Evolutionary conservation across 2,329 filamentous ascomycete species (phyloP).

Genomic region (Phaeosphaeriaceae sp.): DNA sequence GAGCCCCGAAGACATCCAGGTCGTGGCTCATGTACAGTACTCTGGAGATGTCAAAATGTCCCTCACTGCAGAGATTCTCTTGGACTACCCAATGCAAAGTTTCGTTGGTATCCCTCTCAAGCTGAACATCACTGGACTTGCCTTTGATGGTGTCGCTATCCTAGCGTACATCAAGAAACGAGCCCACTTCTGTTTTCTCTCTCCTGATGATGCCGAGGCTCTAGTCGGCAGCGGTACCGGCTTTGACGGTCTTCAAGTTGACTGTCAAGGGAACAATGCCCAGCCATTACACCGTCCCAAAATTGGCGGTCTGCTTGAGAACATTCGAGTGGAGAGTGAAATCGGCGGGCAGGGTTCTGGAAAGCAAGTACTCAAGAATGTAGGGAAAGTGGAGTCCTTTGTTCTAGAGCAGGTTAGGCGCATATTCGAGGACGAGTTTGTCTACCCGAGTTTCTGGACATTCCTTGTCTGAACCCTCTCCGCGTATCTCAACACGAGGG

Average conservation of each 20-base stretch:
- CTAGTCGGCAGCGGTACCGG: conserved; percentile 55
- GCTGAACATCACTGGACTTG: conserved; percentile 91
- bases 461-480: conserved; percentile 72
- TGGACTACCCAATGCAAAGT: conserved; percentile 98
- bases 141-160: conserved; percentile 93
- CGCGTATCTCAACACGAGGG: conserved; percentile 3
- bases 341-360: conserved; percentile 91
- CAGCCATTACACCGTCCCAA: conserved; percentile 46
- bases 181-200: conserved; percentile 93
- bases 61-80: conserved; percentile 90
- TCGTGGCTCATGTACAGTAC: conserved; percentile 90
- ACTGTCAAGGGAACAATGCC: conserved; percentile 32
- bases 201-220: conserved; percentile 85
- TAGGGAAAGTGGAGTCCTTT: conserved; percentile 97
- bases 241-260: conserved; percentile 38
- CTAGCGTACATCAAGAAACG: conserved; percentile 87
- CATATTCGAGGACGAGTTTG: conserved; percentile 98
- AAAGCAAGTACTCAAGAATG: conserved; percentile 96
- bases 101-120: conserved; percentile 96
- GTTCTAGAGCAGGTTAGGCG: conserved; percentile 93
- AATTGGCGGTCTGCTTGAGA: conserved; percentile 81
- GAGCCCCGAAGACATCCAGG: conserved; percentile 85
- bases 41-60: conserved; percentile 85
- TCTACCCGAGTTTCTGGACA: conserved; percentile 98
- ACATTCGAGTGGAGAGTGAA: conserved; percentile 96